Evolutionary conservation across 371 early-diverging fungal species (phyloP).

Genomic region (Apophysomyces ossiformis): DNA sequence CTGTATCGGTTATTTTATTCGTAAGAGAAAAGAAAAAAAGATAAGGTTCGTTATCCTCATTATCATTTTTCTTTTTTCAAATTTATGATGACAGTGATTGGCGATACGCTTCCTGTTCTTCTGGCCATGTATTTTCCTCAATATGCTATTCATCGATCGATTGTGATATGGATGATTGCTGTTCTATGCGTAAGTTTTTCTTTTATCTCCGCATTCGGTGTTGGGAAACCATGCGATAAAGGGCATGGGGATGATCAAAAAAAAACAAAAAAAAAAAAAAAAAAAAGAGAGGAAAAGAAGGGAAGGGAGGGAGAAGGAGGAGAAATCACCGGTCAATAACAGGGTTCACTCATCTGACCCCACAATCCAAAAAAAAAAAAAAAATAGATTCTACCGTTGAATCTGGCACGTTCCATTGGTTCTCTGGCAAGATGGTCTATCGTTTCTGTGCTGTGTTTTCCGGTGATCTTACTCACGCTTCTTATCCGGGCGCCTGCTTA

Average conservation of each 20-base stretch:
- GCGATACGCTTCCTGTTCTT: conserved; percentile 62
- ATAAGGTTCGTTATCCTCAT: background rate
- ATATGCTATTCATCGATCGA: conserved; percentile 38
- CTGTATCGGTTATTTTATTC: conserved; percentile 55
- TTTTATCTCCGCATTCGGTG: background rate
- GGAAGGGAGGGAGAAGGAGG: background rate
- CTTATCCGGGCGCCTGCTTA: conserved; percentile 54
- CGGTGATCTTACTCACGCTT: conserved; percentile 54
- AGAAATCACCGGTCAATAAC: background rate
- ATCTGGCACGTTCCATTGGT: conserved; percentile 61
- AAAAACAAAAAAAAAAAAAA: too few species aligned
- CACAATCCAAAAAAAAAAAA: too few species aligned
- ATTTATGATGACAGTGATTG: conserved; percentile 40
- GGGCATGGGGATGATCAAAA: too few species aligned
- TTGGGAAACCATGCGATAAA: too few species aligned
- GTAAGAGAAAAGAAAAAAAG: conserved; percentile 27
- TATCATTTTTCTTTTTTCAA: background rate
- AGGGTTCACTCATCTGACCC: background rate
- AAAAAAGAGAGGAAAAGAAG: too few species aligned
- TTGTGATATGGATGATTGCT: conserved; percentile 46
- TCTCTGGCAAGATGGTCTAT: conserved; percentile 62
- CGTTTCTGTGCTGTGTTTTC: conserved; percentile 57
- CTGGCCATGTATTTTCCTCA: conserved; percentile 46
- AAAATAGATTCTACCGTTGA: conserved; percentile 58
- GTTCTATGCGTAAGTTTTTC: conserved; percentile 37